Evolutionary conservation across 106 monocot genomes (phyloP), one percentile per base, ranked within the genome.

Genomic region (Ottelia alismoides): DNA sequence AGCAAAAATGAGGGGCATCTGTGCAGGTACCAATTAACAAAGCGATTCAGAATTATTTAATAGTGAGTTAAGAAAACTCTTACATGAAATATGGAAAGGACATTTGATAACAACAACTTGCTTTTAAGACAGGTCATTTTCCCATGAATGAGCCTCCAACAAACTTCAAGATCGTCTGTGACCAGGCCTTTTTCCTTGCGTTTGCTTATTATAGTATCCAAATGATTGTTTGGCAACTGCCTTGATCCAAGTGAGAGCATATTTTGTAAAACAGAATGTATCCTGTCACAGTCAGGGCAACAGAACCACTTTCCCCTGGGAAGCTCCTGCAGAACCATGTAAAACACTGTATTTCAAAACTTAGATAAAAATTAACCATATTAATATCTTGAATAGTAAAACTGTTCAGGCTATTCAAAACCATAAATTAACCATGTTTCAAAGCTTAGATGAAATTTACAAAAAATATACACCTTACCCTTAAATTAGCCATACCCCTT

Each of bases 301-400:
- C 96, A 98, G 49, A 89, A 98, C 96, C 96, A 98, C 27, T 74
- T 65, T 28, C 76, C 85, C 56, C 74, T 63, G 17, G 96, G 96
- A 43, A 98, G 65, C 63, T 85, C 96, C 96, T 98, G 77, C n/a
- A n/a, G n/a, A n/a, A n/a, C 28, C 22, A 20, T 9, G 22, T 53
- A 54, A 66, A 12, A 2, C 35, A n/a, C n/a, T n/a, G n/a, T n/a
- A n/a, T n/a, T n/a, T n/a, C n/a, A n/a, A n/a, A n/a, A n/a, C n/a
- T n/a, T n/a, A n/a, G n/a, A n/a, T n/a, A n/a, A n/a, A n/a, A n/a
- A n/a, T n/a, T n/a, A n/a, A n/a, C n/a, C n/a, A n/a, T n/a, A n/a
- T n/a, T n/a, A n/a, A n/a, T n/a, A n/a, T n/a, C n/a, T n/a, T n/a
- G n/a, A n/a, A n/a, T n/a, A n/a, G n/a, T n/a, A n/a, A n/a, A n/a